Conservation (phyloP, 257 asterid species). For the Fraxinus cuspidata region DNA sequence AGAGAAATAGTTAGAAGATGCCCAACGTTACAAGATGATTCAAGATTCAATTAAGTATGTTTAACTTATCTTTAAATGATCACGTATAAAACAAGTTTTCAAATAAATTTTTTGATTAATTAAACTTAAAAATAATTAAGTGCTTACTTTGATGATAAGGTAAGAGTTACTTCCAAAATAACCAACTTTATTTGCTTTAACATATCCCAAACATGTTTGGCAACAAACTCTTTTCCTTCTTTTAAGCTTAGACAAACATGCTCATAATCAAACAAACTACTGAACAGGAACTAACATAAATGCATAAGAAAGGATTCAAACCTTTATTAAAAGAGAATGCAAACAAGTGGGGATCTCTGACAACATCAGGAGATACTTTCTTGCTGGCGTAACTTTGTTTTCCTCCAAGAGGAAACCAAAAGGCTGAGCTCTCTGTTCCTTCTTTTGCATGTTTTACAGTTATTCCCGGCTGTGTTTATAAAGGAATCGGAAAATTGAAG, state of each 20-base stretch:
- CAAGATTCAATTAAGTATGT: slow-evolving; percentile 14
- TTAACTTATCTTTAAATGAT: not conserved
- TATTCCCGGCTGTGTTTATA: slow-evolving; percentile 69
- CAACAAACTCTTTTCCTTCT: not conserved
- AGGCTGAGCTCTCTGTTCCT: slow-evolving; percentile 98
- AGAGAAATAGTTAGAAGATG: slow-evolving; percentile 38
- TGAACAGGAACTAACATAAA: no score
- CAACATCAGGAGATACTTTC: slow-evolving; percentile 61
- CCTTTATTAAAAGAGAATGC: slow-evolving; percentile 73
- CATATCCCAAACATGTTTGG: not conserved
- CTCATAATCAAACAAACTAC: not conserved
- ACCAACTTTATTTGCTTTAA: not conserved
- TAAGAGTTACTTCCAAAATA: not conserved
- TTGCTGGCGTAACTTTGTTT: slow-evolving; percentile 90
- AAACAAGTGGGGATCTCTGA: slow-evolving; percentile 87
- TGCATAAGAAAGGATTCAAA: slow-evolving; percentile 25
- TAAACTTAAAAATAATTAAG: not conserved
- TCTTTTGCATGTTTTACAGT: slow-evolving; percentile 80
- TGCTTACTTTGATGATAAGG: not conserved
- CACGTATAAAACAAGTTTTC: no score
- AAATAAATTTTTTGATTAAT: not conserved
- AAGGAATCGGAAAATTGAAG: slow-evolving; percentile 17
- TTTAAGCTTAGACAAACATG: not conserved
- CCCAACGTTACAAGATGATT: not conserved
- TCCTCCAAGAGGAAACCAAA: slow-evolving; percentile 98